These are phyloP conservation scores for Trichoderma atroviride DNA, from an alignment of 2,329 filamentous ascomycete genomes.

Conservation along the genomic window DNA sequence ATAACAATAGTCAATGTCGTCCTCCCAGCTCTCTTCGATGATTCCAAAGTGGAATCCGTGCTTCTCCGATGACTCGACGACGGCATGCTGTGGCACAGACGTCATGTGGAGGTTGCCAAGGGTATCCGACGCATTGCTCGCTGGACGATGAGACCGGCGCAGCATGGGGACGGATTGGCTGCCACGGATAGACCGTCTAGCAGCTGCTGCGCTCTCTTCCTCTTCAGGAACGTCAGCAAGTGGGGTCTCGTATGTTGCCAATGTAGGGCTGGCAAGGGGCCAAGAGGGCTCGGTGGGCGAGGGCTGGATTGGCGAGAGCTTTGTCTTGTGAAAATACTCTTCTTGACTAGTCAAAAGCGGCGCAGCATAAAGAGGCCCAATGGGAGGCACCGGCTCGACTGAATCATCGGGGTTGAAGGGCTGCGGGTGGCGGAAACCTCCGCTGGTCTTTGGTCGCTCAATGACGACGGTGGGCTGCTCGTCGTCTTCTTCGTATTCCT, in stretches of 20 bases:
- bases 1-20: constrained; percentile 72
- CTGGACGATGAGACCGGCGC: constrained; percentile 47
- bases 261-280: constrained; percentile 39
- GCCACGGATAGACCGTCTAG: constrained; percentile 51
- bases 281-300: constrained; percentile 46
- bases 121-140: constrained; percentile 57
- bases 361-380: constrained; percentile 19
- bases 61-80: constrained; percentile 18
- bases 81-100: constrained; percentile 38
- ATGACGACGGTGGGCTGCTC: constrained; percentile 40
- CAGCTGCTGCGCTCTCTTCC: constrained; percentile 51
- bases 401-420: constrained; percentile 42
- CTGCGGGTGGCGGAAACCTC: constrained; percentile 49
- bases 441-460: constrained; percentile 51
- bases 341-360: constrained; percentile 18
- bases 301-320: constrained; percentile 6
- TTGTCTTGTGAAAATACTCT: neutral
- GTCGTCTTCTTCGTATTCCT: constrained; percentile 46
- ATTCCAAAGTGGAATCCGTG: constrained; percentile 34
- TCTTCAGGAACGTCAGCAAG: constrained; percentile 66
- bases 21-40: constrained; percentile 63
- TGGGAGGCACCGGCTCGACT: constrained; percentile 29
- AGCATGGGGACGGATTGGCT: constrained; percentile 60
- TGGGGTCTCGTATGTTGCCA: constrained; percentile 43
- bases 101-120: constrained; percentile 48